Conservation (phyloP, 768 basidiomycete genomes). For the Tephrocybe sp. region DNA sequence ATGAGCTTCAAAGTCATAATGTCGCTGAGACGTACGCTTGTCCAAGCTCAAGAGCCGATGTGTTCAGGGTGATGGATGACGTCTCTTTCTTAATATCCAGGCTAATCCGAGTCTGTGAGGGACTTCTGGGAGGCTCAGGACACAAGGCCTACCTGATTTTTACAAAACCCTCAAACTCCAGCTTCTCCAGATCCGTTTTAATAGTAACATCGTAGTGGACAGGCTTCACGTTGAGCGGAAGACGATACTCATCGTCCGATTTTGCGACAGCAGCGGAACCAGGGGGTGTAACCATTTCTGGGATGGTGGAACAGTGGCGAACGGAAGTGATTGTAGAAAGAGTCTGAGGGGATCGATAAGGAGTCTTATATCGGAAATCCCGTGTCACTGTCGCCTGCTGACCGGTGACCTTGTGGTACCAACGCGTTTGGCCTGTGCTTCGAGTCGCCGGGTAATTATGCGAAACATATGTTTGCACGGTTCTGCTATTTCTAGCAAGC, state of each 20-base stretch:
- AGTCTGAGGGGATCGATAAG: constrained; percentile 14
- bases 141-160: constrained; percentile 55
- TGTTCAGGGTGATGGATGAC: constrained; percentile 64
- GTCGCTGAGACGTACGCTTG: constrained; percentile 37
- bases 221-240: constrained; percentile 67
- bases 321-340: constrained; percentile 14
- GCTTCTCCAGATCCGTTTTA: constrained; percentile 79
- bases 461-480: background rate
- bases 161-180: constrained; percentile 75
- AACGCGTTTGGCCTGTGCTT: constrained; percentile 10
- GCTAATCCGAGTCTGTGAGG: constrained; percentile 32
- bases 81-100: constrained; percentile 65
- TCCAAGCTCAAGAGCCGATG: constrained; percentile 56
- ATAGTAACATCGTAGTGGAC: constrained; percentile 79
- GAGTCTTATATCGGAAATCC: constrained; percentile 18
- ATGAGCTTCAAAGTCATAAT: background rate
- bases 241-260: constrained; percentile 50
- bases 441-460: too few species aligned
- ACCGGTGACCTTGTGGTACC: constrained; percentile 16
- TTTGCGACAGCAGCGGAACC: constrained; percentile 18
- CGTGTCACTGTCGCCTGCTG: constrained; percentile 11
- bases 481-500: background rate
- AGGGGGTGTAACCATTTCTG: constrained; percentile 27
- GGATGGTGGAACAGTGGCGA: constrained; percentile 18
- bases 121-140: constrained; percentile 6